A percentile compares a stretch with the other conserved stretches of the same genome.
Evolutionary conservation across 2,329 filamentous ascomycete species (phyloP).

Genomic region (Colletotrichum brevisporum): DNA sequence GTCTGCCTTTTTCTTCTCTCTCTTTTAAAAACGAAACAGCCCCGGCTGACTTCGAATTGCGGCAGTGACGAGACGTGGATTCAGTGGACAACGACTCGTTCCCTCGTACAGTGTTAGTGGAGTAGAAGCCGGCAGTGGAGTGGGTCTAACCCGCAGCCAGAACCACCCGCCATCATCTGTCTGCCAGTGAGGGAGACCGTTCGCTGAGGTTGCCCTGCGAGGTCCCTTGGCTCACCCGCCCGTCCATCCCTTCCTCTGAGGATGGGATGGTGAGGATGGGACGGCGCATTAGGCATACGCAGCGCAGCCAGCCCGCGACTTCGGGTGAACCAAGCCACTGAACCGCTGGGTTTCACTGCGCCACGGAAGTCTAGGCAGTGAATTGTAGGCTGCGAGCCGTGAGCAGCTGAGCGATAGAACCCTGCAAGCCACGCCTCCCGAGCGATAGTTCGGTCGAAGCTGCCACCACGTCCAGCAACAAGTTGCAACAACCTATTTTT

Average conservation of each 20-base stretch:
- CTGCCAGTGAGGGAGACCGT: background rate
- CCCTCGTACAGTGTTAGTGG: slow-evolving; percentile 30
- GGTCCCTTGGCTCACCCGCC: background rate
- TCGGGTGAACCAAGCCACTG: slow-evolving; percentile 39
- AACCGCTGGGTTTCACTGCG: slow-evolving; percentile 35
- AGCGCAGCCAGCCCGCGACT: slow-evolving; percentile 29
- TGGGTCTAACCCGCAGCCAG: slow-evolving; percentile 29
- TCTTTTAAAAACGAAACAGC: slow-evolving; percentile 37
- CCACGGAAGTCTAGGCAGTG: slow-evolving; percentile 36
- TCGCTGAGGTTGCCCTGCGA: background rate
- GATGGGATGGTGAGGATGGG: slow-evolving; percentile 4
- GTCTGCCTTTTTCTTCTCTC: slow-evolving; percentile 33
- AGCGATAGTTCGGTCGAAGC: slow-evolving; percentile 29
- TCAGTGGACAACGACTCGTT: slow-evolving; percentile 36
- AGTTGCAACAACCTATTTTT: slow-evolving; percentile 16
- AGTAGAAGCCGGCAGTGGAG: slow-evolving; percentile 18
- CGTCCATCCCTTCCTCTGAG: background rate
- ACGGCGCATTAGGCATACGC: background rate
- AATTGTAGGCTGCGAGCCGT: slow-evolving; percentile 20
- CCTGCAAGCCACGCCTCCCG: slow-evolving; percentile 39
- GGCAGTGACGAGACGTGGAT: slow-evolving; percentile 40
- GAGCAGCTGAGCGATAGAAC: slow-evolving; percentile 38
- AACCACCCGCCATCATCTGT: slow-evolving; percentile 23
- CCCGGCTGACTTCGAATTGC: slow-evolving; percentile 36
- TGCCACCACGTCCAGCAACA: background rate